phyloP scores from a whole-genome alignment of 192 early-diverging fungal genomes.

The Coemansia brasiliensis region DNA sequence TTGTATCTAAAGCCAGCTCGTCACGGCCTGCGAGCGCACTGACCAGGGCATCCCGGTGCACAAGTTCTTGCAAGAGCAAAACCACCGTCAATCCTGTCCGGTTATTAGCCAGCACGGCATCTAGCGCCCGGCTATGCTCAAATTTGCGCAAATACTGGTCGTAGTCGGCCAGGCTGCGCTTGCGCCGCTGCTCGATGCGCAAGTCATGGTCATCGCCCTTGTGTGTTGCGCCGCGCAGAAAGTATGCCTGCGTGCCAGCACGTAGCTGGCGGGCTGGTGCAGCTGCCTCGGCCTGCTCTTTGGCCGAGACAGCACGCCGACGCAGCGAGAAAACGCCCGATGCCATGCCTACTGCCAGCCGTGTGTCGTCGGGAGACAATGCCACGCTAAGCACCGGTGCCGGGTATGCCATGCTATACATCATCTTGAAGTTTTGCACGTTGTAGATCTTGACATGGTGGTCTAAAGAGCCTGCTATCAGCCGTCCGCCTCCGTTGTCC shows the following conservation, averaged over 20 bases:
- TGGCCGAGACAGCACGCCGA: slow-evolving; percentile 75
- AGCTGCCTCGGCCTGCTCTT: slow-evolving; percentile 59
- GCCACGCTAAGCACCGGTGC: slow-evolving; percentile 87
- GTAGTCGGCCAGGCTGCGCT: slow-evolving; percentile 68
- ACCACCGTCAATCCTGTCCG: slow-evolving; percentile 64
- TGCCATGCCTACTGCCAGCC: slow-evolving; percentile 90
- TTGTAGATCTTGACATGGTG: slow-evolving; percentile 96
- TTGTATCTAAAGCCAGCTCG: slow-evolving; percentile 81
- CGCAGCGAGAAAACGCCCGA: slow-evolving; percentile 85
- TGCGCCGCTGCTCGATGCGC: slow-evolving; percentile 67
- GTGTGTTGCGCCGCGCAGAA: slow-evolving; percentile 63
- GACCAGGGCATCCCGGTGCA: slow-evolving; percentile 79
- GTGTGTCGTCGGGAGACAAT: slow-evolving; percentile 88
- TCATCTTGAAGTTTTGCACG: slow-evolving; percentile 82
- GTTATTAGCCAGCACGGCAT: slow-evolving; percentile 73
- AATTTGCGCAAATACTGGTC: slow-evolving; percentile 84
- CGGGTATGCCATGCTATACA: slow-evolving; percentile 85
- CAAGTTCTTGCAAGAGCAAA: slow-evolving; percentile 84
- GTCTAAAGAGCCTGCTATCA: slow-evolving; percentile 91
- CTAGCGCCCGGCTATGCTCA: slow-evolving; percentile 86
- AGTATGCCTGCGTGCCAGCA: slow-evolving; percentile 71
- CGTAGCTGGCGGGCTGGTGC: slow-evolving; percentile 32
- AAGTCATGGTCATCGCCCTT: slow-evolving; percentile 68
- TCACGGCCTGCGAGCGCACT: slow-evolving; percentile 83
- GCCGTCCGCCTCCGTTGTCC: slow-evolving; percentile 69